Conservation (phyloP, 805 yeast genomes). For the Saccharomycopsis capsularis region DNA sequence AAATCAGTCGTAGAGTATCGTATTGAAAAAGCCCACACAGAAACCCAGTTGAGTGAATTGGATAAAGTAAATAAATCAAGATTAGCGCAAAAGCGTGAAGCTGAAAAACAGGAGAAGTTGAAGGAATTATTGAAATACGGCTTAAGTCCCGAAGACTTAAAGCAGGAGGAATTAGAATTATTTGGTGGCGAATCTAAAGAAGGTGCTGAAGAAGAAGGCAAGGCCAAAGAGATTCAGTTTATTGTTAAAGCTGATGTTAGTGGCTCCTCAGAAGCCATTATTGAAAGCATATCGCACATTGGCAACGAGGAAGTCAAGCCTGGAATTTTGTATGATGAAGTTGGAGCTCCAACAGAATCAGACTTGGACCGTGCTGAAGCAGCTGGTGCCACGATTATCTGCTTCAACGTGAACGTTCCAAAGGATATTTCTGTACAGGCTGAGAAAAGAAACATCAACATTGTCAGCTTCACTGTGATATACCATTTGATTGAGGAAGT, state of each 20-base stretch:
- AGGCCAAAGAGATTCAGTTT: constrained; percentile 40
- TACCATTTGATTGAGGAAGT: constrained; percentile 86
- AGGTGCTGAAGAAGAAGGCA: constrained; percentile 21
- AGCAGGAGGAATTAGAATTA: constrained; percentile 27
- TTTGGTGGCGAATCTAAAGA: constrained; percentile 27
- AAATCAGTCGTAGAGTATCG: constrained; percentile 68
- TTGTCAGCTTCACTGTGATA: constrained; percentile 69
- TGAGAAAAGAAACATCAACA: constrained; percentile 44
- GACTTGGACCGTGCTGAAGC: constrained; percentile 63
- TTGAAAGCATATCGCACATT: constrained; percentile 69
- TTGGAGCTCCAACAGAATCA: constrained; percentile 65
- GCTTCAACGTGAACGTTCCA: constrained; percentile 70
- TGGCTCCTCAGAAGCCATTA: constrained; percentile 92
- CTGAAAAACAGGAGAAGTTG: constrained; percentile 44
- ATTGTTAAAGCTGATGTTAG: constrained; percentile 86
- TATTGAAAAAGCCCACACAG: constrained; percentile 42
- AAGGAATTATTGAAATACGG: constrained; percentile 59
- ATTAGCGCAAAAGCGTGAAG: constrained; percentile 44
- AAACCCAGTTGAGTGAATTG: constrained; percentile 57
- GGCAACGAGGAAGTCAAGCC: constrained; percentile 83
- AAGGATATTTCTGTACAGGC: constrained; percentile 58
- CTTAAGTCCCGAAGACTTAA: constrained; percentile 42
- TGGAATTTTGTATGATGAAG: constrained; percentile 62
- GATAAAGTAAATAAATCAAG: constrained; percentile 66
- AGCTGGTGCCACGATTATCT: constrained; percentile 65